Evolutionary conservation across 2,329 filamentous ascomycete species (phyloP).

Genomic region (Phialemonium atrogriseum): DNA sequence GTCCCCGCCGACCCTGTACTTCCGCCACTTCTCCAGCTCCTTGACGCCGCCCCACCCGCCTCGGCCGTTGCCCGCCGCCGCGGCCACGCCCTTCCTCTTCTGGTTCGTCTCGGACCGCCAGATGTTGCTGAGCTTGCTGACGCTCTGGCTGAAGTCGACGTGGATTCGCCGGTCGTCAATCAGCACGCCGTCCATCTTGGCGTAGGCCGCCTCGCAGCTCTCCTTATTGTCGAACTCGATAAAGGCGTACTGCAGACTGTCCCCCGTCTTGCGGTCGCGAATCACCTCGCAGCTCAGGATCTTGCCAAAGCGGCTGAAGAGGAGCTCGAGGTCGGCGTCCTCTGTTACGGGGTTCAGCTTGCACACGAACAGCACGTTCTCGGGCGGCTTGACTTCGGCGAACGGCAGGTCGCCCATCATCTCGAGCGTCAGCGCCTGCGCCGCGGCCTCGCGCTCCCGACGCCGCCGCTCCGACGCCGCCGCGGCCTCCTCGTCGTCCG

Average conservation of each 20-base stretch:
- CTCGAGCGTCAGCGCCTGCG: conserved; percentile 89
- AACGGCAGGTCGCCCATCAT: conserved; percentile 98
- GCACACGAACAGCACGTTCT: conserved; percentile 97
- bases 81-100: conserved; percentile 52
- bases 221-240: conserved; percentile 93
- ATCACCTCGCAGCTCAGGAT: conserved; percentile 96
- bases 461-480: conserved; percentile 65
- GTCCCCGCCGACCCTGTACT: conserved; percentile 59
- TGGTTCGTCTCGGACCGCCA: conserved; percentile 83
- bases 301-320: conserved; percentile 93
- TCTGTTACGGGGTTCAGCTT: conserved; percentile 96
- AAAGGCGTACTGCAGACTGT: conserved; percentile 95
- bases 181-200: conserved; percentile 96
- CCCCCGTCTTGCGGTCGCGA: conserved; percentile 83
- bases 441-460: conserved; percentile 82
- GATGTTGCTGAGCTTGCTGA: conserved; percentile 74
- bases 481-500: conserved; percentile 60
- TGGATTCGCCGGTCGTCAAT: conserved; percentile 98
- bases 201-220: conserved; percentile 90
- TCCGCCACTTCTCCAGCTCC: conserved; percentile 79
- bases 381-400: conserved; percentile 92
- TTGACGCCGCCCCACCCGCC: conserved; percentile 89
- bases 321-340: conserved; percentile 88
- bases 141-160: conserved; percentile 96
- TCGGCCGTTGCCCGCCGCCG: conserved; percentile 39